These are phyloP conservation scores for Boletales sp. DNA, from an alignment of 768 basidiomycete genomes.

Conservation along the genomic window DNA sequence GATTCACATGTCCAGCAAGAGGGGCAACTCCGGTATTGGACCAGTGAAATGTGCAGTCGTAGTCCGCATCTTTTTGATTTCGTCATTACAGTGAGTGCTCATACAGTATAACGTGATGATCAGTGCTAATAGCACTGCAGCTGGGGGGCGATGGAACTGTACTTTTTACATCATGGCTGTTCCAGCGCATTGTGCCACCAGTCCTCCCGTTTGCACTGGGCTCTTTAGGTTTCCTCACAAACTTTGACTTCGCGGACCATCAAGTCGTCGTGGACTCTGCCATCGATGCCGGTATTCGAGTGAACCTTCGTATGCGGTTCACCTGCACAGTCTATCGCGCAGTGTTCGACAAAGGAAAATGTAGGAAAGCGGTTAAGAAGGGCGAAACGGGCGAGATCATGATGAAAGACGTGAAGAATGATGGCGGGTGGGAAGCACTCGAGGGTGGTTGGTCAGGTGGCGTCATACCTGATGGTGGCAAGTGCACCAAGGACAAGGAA, in stretches of 20 bases:
- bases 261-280: conserved; percentile 80
- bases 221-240: conserved; percentile 95
- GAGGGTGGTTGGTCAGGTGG: conserved; percentile 70
- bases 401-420: conserved; percentile 88
- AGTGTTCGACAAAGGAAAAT: conserved; percentile 65
- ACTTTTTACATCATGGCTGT: conserved; percentile 98
- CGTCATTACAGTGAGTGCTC: conserved; percentile 81
- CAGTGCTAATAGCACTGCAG: conserved; percentile 39
- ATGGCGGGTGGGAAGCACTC: conserved; percentile 93
- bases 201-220: conserved; percentile 96
- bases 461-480: conserved; percentile 41
- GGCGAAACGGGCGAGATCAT: conserved; percentile 94
- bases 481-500: conserved; percentile 79
- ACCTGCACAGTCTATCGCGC: conserved; percentile 98
- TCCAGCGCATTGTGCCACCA: conserved; percentile 98
- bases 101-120: neutral
- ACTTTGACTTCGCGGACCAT: conserved; percentile 91
- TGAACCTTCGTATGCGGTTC: conserved; percentile 98
- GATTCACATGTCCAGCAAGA: conserved; percentile 48
- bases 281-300: conserved; percentile 90
- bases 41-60: conserved; percentile 88
- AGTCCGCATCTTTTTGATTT: conserved; percentile 96
- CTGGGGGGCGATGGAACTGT: conserved; percentile 98
- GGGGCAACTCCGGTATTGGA: conserved; percentile 97
- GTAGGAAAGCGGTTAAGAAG: conserved; percentile 84